phyloP scores from a whole-genome alignment of 306 rosid genomes.

The Dalbergia cultrata region DNA sequence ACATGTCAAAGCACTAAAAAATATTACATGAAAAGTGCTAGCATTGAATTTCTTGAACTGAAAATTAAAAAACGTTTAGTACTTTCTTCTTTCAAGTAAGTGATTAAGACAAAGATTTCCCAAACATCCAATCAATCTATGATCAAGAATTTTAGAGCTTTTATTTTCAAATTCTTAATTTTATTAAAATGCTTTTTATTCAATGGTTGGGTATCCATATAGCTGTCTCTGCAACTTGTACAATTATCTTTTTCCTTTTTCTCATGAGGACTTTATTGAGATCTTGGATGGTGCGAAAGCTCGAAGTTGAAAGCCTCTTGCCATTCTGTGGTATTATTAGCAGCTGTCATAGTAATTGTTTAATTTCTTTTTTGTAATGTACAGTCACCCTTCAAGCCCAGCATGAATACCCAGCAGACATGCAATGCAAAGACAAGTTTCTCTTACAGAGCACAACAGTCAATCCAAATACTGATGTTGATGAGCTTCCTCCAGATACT shows the following conservation, averaged over 20 bases:
- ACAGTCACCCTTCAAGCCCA: slow-evolving; percentile 97
- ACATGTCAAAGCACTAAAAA: neutral
- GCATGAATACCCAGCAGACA: slow-evolving; percentile 84
- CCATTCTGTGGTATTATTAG: slow-evolving; percentile 31
- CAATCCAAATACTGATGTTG: slow-evolving; percentile 72
- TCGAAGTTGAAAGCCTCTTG: neutral
- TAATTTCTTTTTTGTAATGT: slow-evolving; percentile 38
- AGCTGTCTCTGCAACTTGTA: no score
- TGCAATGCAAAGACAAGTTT: slow-evolving; percentile 94
- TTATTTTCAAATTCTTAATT: no score
- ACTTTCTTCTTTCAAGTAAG: no score
- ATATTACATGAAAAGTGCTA: neutral
- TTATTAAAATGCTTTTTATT: no score
- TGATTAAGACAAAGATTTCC: no score
- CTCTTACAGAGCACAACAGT: slow-evolving; percentile 89
- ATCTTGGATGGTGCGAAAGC: slow-evolving; percentile 2
- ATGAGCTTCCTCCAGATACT: slow-evolving; percentile 80
- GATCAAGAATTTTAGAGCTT: no score
- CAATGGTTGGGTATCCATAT: no score
- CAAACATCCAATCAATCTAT: no score
- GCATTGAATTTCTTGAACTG: neutral
- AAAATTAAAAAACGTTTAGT: neutral
- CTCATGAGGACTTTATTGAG: neutral
- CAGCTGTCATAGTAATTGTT: slow-evolving; percentile 38
- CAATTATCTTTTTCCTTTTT: neutral